These are phyloP conservation scores for Cercophora scortea DNA, from an alignment of 495 filamentous ascomycete species.

Conservation along the genomic window DNA sequence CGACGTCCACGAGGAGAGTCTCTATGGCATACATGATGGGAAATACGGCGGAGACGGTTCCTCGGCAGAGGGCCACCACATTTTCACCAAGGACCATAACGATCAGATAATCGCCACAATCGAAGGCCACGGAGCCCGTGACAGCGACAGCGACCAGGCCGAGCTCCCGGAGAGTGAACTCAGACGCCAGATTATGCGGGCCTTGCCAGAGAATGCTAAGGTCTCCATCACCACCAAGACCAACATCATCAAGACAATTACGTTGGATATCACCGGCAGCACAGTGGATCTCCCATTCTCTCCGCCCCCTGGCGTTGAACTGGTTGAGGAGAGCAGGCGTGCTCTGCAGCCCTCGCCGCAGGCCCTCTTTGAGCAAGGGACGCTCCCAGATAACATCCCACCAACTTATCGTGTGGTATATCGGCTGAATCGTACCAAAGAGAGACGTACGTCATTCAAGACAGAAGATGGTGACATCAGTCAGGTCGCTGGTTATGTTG, in stretches of 20 bases:
- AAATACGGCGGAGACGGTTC: constrained; percentile 7
- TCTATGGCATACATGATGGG: constrained; percentile 22
- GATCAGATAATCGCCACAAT: constrained; percentile 38
- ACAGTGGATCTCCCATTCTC: constrained; percentile 49
- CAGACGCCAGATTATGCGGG: constrained; percentile 35
- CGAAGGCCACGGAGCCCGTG: constrained; percentile 30
- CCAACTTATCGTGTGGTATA: constrained; percentile 19
- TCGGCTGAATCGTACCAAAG: constrained; percentile 26
- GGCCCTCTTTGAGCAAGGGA: not conserved
- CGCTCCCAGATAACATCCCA: not conserved
- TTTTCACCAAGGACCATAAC: constrained; percentile 16
- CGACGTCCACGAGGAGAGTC: constrained; percentile 45
- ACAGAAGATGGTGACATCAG: constrained; percentile 25
- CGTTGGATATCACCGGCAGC: constrained; percentile 63
- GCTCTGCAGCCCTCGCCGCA: not conserved
- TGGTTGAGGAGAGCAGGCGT: constrained; percentile 45
- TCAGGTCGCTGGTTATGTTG: constrained; percentile 18
- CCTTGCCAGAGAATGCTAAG: constrained; percentile 38
- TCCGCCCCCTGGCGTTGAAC: constrained; percentile 58
- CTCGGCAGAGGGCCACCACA: constrained; percentile 5
- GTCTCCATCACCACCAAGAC: constrained; percentile 60
- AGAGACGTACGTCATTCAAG: constrained; percentile 28
- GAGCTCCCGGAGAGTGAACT: constrained; percentile 34
- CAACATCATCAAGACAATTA: constrained; percentile 61
- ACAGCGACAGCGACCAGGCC: constrained; percentile 31